Percentiles rank a stretch among this genome's conserved stretches.
Conservation (phyloP, 108 stramenopile genomes). For the Conticribra guillardii region DNA sequence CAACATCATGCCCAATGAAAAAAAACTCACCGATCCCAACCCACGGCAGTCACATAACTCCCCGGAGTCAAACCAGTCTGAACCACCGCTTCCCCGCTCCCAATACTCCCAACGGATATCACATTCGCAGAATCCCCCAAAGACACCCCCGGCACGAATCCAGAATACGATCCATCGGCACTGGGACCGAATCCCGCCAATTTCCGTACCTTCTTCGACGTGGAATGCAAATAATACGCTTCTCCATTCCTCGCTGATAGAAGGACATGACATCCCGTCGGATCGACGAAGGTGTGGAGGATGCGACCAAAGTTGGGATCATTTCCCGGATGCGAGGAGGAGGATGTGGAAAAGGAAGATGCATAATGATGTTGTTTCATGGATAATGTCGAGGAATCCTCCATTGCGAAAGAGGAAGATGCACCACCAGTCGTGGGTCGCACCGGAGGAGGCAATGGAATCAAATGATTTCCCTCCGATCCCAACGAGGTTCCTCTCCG, state of each 20-base stretch:
- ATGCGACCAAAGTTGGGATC: slow-evolving; percentile 62
- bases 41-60: slow-evolving; percentile 82
- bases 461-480: slow-evolving; percentile 65
- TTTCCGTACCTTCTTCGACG: slow-evolving; percentile 51
- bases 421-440: slow-evolving; percentile 14
- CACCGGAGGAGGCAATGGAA: slow-evolving; percentile 43
- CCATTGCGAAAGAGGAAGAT: slow-evolving; percentile 20
- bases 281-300: slow-evolving; percentile 78
- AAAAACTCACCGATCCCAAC: slow-evolving; percentile 68
- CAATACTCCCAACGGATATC: slow-evolving; percentile 1
- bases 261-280: slow-evolving; percentile 82
- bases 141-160: slow-evolving; percentile 31
- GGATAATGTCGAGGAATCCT: slow-evolving; percentile 57
- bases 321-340: no score
- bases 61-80: slow-evolving; percentile 74
- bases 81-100: slow-evolving; percentile 24
- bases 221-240: slow-evolving; percentile 80
- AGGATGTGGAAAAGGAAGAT: slow-evolving; percentile 34
- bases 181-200: slow-evolving; percentile 77
- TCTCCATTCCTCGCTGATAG: slow-evolving; percentile 81
- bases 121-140: slow-evolving; percentile 18
- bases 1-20: neutral
- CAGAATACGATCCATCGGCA: slow-evolving; percentile 58
- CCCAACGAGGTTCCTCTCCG: slow-evolving; percentile 52
- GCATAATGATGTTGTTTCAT: no score